Evolutionary conservation across 1,139 yeast genomes (phyloP).

Genomic region (Candida pseudoviswanathii): DNA sequence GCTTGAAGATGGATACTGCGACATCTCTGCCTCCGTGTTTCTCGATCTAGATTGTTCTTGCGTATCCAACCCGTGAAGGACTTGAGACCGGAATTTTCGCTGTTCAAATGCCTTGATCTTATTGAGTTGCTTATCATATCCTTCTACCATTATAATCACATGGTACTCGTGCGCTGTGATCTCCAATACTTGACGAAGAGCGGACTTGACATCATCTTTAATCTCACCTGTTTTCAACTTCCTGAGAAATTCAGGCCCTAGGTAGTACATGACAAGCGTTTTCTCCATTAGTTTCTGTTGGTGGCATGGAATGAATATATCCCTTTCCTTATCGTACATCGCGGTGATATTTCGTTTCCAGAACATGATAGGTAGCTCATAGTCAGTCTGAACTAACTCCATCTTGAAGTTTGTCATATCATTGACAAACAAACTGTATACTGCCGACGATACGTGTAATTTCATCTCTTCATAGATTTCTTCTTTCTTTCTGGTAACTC

Average conservation of each 20-base stretch:
- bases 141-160: slow-evolving; percentile 50
- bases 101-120: slow-evolving; percentile 50
- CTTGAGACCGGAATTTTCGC: slow-evolving; percentile 44
- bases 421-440: slow-evolving; percentile 8
- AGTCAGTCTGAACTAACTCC: slow-evolving; percentile 7
- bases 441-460: slow-evolving; percentile 27
- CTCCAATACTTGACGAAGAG: slow-evolving; percentile 5
- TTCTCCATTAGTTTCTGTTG: slow-evolving; percentile 44
- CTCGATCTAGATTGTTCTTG: slow-evolving; percentile 8
- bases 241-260: slow-evolving; percentile 46
- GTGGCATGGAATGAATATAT: slow-evolving; percentile 56
- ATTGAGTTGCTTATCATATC: slow-evolving; percentile 46
- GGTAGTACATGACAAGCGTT: slow-evolving; percentile 44
- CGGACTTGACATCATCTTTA: slow-evolving; percentile 7
- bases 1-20: slow-evolving; percentile 31
- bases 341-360: slow-evolving; percentile 44
- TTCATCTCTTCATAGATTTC: slow-evolving; percentile 55
- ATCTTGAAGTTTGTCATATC: slow-evolving; percentile 9
- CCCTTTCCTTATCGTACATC: slow-evolving; percentile 45
- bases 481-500: slow-evolving; percentile 47
- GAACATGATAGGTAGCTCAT: slow-evolving; percentile 29
- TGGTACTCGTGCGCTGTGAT: slow-evolving; percentile 13
- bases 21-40: slow-evolving; percentile 14
- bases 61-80: slow-evolving; percentile 25
- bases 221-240: slow-evolving; percentile 30